phyloP scores from a whole-genome alignment of 2,329 filamentous ascomycete species.

The Paraphoma chrysanthemicola region DNA sequence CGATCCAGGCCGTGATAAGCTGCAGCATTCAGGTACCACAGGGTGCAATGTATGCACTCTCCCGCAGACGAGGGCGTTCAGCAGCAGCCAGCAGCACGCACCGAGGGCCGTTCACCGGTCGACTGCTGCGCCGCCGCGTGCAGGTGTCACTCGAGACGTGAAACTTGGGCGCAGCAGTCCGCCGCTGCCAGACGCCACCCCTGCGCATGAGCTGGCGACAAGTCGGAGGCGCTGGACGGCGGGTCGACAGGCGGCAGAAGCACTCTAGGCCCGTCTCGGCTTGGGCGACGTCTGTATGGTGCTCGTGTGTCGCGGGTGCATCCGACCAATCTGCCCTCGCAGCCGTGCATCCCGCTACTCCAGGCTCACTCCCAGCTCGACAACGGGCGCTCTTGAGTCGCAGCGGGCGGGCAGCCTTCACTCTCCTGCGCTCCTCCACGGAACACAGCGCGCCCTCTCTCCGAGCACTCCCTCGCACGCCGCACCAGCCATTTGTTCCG shows the following conservation, averaged over 20 bases:
- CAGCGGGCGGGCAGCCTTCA: background rate
- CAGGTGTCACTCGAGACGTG: constrained; percentile 6
- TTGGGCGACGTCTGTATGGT: background rate
- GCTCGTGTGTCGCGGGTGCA: constrained; percentile 3
- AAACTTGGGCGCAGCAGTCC: background rate
- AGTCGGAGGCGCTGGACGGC: background rate
- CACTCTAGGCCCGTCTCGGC: background rate
- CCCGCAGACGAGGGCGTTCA: background rate
- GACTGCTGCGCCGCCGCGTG: constrained; percentile 11
- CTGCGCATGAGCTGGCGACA: constrained; percentile 1
- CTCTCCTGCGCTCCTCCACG: background rate
- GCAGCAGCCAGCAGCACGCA: background rate
- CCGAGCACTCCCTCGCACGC: background rate
- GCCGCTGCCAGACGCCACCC: background rate
- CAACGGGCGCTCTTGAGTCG: constrained; percentile 3
- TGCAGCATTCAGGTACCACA: background rate
- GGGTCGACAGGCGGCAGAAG: background rate
- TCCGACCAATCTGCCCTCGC: constrained; percentile 11
- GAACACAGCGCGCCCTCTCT: constrained; percentile 5
- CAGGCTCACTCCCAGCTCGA: constrained; percentile 8
- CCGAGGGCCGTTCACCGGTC: background rate
- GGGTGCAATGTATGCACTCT: background rate
- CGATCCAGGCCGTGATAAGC: background rate
- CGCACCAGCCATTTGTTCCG: no score
- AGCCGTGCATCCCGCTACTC: constrained; percentile 2